phyloP scores from a whole-genome alignment of 2,329 filamentous ascomycete species.

The Penicillium sp. region DNA sequence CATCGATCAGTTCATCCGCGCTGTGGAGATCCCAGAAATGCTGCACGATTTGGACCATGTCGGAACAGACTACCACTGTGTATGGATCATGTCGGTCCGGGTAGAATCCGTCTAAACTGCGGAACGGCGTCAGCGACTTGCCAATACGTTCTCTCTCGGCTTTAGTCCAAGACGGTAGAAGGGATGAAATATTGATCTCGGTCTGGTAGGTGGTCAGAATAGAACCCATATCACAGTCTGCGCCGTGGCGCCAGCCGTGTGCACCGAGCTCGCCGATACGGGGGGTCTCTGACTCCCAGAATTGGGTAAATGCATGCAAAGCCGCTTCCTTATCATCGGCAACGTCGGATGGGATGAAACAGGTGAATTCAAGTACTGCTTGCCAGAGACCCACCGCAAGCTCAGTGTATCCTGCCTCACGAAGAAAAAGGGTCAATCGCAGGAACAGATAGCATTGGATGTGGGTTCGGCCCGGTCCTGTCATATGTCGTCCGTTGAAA shows the following conservation, averaged over 20 bases:
- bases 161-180: conserved; percentile 47
- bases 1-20: conserved; percentile 58
- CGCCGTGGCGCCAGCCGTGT: conserved; percentile 61
- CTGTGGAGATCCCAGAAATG: conserved; percentile 32
- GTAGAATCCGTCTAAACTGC: conserved; percentile 65
- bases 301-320: conserved; percentile 59
- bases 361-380: conserved; percentile 68
- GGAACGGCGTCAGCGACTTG: conserved; percentile 61
- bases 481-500: conserved; percentile 29
- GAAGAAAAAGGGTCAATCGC: conserved; percentile 68
- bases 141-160: conserved; percentile 54
- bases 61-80: conserved; percentile 73
- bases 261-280: conserved; percentile 73
- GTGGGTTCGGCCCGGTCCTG: conserved; percentile 7
- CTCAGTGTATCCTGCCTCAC: conserved; percentile 75
- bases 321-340: conserved; percentile 14
- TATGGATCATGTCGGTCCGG: conserved; percentile 75
- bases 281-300: conserved; percentile 82
- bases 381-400: conserved; percentile 80
- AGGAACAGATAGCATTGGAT: conserved; percentile 68
- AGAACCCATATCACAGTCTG: conserved; percentile 34
- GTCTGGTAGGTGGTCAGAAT: conserved; percentile 25
- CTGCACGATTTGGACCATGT: conserved; percentile 64
- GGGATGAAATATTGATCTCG: conserved; percentile 23
- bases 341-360: conserved; percentile 54